A percentile compares a stretch with the other conserved stretches of the same genome.
Evolutionary conservation across 1,284 basidiomycete genomes (phyloP).

Genomic region (Rhodofomes roseus): DNA sequence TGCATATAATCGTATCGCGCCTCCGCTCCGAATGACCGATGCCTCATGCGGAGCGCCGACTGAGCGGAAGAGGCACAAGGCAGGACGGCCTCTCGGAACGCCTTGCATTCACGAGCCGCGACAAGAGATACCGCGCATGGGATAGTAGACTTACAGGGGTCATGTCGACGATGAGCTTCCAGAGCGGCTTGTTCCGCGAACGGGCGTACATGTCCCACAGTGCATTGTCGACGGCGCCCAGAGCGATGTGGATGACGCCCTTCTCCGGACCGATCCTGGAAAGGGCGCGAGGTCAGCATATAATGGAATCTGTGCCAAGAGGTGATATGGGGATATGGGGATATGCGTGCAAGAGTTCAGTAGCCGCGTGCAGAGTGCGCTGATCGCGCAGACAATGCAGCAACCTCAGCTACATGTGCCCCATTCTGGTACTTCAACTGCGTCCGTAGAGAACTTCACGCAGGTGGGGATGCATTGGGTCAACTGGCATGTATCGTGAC

Average conservation of each 20-base stretch:
- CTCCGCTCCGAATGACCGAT: not conserved
- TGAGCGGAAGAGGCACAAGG: not conserved
- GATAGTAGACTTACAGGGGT: slow-evolving; percentile 57
- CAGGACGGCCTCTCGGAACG: not conserved
- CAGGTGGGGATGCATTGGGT: not conserved
- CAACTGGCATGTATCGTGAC: not conserved
- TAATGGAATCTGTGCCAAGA: not conserved
- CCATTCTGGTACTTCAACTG: too few relatives aligned
- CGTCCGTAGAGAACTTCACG: too few relatives aligned
- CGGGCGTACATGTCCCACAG: slow-evolving; percentile 84
- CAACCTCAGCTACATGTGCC: too few relatives aligned
- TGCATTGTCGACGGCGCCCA: slow-evolving; percentile 78
- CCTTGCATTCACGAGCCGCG: not conserved
- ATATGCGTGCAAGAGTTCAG: not conserved
- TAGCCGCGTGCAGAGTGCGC: not conserved
- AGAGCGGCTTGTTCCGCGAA: slow-evolving; percentile 73
- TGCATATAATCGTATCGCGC: not conserved
- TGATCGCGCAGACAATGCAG: too few relatives aligned
- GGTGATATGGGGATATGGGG: too few relatives aligned
- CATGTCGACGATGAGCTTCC: slow-evolving; percentile 84
- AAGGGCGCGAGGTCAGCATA: not conserved
- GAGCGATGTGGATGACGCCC: slow-evolving; percentile 81
- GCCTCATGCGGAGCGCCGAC: not conserved
- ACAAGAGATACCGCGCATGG: not conserved
- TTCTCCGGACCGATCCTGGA: slow-evolving; percentile 86